phyloP scores from a whole-genome alignment of 140 eudicot genomes.

The Cichorium intybus region DNA sequence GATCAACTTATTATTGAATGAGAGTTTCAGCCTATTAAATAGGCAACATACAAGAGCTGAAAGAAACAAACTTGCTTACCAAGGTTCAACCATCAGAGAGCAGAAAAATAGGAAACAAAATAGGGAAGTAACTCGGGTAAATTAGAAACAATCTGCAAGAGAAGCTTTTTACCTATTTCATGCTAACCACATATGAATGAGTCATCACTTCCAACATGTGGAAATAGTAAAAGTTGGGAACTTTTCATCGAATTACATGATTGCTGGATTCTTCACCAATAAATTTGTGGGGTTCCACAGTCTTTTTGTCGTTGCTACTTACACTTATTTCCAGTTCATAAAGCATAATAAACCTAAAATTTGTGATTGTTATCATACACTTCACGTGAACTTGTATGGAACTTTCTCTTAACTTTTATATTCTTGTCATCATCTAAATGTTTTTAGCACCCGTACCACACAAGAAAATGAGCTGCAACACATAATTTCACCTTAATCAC shows the following conservation, averaged over 20 bases:
- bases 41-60: not conserved
- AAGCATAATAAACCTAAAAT: slow-evolving; percentile 2
- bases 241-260: slow-evolving; percentile 2
- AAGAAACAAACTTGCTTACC: not conserved
- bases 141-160: not conserved
- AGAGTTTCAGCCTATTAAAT: too few relatives aligned
- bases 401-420: not conserved
- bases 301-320: slow-evolving; percentile 5
- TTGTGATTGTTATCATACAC: slow-evolving; percentile 11
- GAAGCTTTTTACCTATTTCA: not conserved
- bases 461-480: not conserved
- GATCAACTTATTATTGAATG: too few relatives aligned
- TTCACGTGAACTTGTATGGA: slow-evolving; percentile 4
- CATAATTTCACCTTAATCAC: not conserved
- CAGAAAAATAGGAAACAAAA: not conserved
- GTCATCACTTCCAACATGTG: not conserved
- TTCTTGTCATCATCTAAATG: not conserved
- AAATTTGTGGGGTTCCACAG: slow-evolving; percentile 12
- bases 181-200: not conserved
- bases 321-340: not conserved
- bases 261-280: slow-evolving; percentile 8
- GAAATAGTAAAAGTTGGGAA: slow-evolving; percentile 16
- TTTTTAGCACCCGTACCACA: slow-evolving; percentile 3
- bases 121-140: not conserved
- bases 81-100: too few relatives aligned